Conservation (phyloP, 768 basidiomycete genomes). For the Trametes punicea region DNA sequence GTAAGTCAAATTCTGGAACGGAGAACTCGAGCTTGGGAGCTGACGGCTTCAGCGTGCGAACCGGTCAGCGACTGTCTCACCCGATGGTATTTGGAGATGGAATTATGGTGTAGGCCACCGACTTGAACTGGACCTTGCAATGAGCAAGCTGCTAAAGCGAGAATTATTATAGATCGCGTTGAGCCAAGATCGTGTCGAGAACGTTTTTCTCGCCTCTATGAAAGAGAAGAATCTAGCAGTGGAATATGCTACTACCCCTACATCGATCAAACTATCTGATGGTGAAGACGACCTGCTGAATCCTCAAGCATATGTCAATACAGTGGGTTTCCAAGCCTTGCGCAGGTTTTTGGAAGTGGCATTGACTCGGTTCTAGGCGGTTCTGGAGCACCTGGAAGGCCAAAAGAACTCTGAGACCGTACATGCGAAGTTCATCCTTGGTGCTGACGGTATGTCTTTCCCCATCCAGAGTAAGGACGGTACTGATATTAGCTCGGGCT, state of each 20-base stretch:
- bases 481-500: neutral
- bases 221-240: constrained; percentile 43
- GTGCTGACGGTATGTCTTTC: constrained; percentile 53
- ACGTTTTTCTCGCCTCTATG: constrained; percentile 58
- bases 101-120: constrained; percentile 58
- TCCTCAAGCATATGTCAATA: constrained; percentile 23
- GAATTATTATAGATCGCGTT: constrained; percentile 43
- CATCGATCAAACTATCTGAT: constrained; percentile 44
- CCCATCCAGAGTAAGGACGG: neutral
- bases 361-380: constrained; percentile 34
- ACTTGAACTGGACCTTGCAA: neutral
- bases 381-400: constrained; percentile 40
- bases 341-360: neutral
- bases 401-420: constrained; percentile 52
- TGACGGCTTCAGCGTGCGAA: constrained; percentile 49
- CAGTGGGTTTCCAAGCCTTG: neutral
- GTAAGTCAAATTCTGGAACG: neutral
- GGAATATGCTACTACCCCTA: constrained; percentile 47
- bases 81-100: constrained; percentile 60
- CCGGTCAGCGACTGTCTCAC: constrained; percentile 58
- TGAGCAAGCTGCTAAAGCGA: neutral
- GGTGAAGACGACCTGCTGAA: constrained; percentile 41
- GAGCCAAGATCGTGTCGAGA: constrained; percentile 63
- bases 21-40: neutral
- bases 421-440: constrained; percentile 69